Evolutionary conservation across 2,329 filamentous ascomycete species (phyloP).

Genomic region (Bertia moriformis): DNA sequence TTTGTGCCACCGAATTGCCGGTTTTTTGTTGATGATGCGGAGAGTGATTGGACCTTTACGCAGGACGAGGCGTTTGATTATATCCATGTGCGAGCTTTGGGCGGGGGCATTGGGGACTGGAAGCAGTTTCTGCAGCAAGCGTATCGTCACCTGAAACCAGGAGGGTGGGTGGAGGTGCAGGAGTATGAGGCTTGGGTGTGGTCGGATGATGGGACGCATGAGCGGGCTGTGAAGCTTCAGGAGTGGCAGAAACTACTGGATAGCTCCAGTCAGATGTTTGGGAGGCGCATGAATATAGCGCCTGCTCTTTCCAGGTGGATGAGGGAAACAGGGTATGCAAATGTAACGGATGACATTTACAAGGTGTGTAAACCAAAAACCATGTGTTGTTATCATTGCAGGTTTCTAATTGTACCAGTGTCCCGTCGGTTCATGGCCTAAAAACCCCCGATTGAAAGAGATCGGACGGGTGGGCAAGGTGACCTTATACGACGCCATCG

Average conservation of each 20-base stretch:
- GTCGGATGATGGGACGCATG: conserved; percentile 8
- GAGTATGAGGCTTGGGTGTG: conserved; percentile 6
- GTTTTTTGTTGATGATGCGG: background rate
- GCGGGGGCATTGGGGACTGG: conserved; percentile 1
- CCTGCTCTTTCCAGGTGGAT: background rate
- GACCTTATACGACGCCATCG: background rate
- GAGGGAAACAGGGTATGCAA: background rate
- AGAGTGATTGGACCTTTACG: background rate
- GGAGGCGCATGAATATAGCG: background rate
- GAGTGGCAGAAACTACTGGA: conserved; percentile 5
- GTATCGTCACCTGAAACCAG: conserved; percentile 4
- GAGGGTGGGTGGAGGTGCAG: conserved; percentile 6
- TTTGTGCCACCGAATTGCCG: background rate
- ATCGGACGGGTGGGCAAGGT: background rate
- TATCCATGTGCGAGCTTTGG: background rate
- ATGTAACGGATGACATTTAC: background rate
- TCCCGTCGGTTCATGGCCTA: background rate
- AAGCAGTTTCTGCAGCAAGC: background rate
- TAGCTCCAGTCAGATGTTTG: background rate
- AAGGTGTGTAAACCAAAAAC: background rate
- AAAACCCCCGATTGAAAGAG: conserved; percentile 1
- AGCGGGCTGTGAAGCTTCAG: conserved; percentile 3
- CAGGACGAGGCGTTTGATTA: background rate
- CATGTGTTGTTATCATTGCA: too few species aligned
- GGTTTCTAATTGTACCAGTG: too few species aligned